Base-by-base conservation (phyloP, 345 rosid genomes). In the Arabidopsis arenosa region DNA sequence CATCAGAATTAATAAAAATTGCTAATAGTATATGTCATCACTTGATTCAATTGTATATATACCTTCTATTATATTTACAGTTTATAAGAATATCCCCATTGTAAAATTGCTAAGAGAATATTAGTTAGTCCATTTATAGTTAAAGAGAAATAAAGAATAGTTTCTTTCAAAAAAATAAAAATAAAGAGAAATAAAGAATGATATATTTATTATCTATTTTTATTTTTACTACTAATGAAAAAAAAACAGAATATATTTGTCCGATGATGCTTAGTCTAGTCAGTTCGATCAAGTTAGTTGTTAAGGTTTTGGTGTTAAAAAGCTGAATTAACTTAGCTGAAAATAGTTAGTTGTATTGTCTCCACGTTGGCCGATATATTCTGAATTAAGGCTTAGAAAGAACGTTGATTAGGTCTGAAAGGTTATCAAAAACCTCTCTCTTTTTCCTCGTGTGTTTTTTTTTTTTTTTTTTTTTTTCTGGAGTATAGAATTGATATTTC, bases 361-460 rank as follows among this genome's bases (percentile, higher is more conserved):
- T 69, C 63, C 30, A 68, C 56, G 37, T 76, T 70, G 80, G 59
- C 53, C 17, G 37, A 35, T 62, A 62, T 49, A 36, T 44, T 37
- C 66, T 32, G 28, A 56, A 70, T 63, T 28, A 56, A 77, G 13
- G 76, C 66, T 58, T 36, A 63, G 65, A 4, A 60, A 37, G 70
- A 63, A 61, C 65, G 60, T 37, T 70, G 72, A 56, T 70, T 77
- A 77, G 80, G 80, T 77, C 72, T 47, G 72, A 70, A 77, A 77
- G 76, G 66, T n/a, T n/a, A n/a, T n/a, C n/a, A n/a, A n/a, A n/a
- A n/a, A n/a, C n/a, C 66, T 63, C 80, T 55, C 40, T 77, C 11
- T 15, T 62, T 63, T 23, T 52, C 17, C 18, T 35, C 33, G 0
- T 69, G 0, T 69, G 18, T 33, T 30, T 13, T 21, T 30, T 33